Percentiles rank a stretch among this genome's conserved stretches.
Evolutionary conservation across 129 eudicot genomes (phyloP).

Genomic region (Escallonia rubra): DNA sequence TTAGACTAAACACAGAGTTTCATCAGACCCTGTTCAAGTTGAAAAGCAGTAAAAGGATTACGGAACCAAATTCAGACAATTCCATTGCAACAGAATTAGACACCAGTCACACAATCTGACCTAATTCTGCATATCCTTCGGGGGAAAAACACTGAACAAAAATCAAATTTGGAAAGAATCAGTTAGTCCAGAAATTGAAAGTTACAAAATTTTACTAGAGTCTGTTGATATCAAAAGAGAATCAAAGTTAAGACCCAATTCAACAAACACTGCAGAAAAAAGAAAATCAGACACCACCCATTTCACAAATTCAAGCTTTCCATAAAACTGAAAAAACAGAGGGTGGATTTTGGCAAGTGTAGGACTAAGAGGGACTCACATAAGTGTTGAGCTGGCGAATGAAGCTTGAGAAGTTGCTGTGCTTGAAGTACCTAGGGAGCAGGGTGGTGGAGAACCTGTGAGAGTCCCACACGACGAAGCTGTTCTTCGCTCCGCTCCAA

Average conservation of each 20-base stretch:
- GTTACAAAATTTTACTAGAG: no score
- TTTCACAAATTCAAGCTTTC: background rate
- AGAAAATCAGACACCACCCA: background rate
- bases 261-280: background rate
- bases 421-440: conserved; percentile 79
- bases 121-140: no score
- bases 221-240: background rate
- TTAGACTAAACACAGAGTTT: no score
- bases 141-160: no score
- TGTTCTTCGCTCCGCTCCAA: conserved; percentile 66
- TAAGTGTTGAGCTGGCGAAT: conserved; percentile 89
- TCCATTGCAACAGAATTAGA: background rate
- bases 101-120: background rate
- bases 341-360: background rate
- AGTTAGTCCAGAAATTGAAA: no score
- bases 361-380: conserved; percentile 40
- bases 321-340: background rate
- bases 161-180: no score
- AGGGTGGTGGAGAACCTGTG: conserved; percentile 50
- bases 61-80: background rate
- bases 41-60: no score
- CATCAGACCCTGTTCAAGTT: no score
- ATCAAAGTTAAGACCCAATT: background rate
- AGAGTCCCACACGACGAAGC: conserved; percentile 86
- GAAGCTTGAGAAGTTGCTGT: conserved; percentile 83